Evolutionary conservation across 2,329 filamentous ascomycete genomes (phyloP).

Genomic region (Trichoderma asperellum): DNA sequence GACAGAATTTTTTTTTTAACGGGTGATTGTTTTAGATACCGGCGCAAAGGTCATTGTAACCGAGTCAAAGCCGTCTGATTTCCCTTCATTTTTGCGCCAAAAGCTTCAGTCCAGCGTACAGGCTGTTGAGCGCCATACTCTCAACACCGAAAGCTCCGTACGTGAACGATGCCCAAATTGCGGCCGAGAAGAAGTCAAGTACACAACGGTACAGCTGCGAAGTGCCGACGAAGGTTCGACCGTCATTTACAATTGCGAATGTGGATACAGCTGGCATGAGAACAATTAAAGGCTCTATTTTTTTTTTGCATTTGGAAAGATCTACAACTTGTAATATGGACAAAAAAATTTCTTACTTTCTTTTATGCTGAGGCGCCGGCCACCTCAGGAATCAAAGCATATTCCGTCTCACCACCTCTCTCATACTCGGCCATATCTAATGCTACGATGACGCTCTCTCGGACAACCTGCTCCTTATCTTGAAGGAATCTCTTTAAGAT

Average conservation of each 20-base stretch:
- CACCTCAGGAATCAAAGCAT: conserved; percentile 81
- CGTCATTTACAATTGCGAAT: conserved; percentile 87
- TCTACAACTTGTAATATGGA: conserved; percentile 1
- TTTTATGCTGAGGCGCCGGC: conserved; percentile 48
- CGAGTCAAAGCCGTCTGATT: conserved; percentile 83
- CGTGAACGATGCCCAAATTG: conserved; percentile 78
- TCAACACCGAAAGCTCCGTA: conserved; percentile 71
- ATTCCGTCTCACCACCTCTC: conserved; percentile 84
- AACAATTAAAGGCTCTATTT: conserved; percentile 55
- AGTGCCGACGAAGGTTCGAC: conserved; percentile 95
- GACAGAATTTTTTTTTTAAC: conserved; percentile 30
- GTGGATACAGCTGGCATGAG: conserved; percentile 64
- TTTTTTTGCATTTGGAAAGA: conserved; percentile 4
- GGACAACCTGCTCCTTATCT: conserved; percentile 89
- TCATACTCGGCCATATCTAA: conserved; percentile 98
- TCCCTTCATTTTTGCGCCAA: conserved; percentile 85
- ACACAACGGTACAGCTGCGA: conserved; percentile 81
- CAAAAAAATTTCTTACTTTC: background rate
- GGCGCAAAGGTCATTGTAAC: conserved; percentile 78
- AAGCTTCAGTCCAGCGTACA: conserved; percentile 85
- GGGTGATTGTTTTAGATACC: conserved; percentile 57
- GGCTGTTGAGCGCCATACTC: conserved; percentile 74
- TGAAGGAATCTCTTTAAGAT: conserved; percentile 80
- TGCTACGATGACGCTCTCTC: conserved; percentile 92
- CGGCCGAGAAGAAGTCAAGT: conserved; percentile 79